These are phyloP conservation scores for Silybum marianum DNA, from an alignment of 129 eudicot genomes.

Conservation along the genomic window DNA sequence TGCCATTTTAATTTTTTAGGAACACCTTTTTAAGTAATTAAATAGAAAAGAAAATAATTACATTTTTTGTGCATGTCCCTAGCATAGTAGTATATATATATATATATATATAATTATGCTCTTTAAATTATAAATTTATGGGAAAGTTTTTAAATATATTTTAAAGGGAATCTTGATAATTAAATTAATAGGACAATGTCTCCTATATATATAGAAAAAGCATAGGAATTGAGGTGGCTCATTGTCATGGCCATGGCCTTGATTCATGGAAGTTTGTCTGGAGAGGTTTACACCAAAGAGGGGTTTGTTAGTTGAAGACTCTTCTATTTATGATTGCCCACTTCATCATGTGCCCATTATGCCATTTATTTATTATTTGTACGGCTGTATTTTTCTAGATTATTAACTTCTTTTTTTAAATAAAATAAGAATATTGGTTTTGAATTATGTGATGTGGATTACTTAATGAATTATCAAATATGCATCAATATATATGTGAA, in stretches of 20 bases:
- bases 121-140: conserved; percentile 20
- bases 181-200: conserved; percentile 34
- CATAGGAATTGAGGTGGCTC: conserved; percentile 53
- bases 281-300: conserved; percentile 41
- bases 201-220: conserved; percentile 37
- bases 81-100: neutral
- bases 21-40: conserved; percentile 9
- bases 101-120: neutral
- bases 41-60: neutral
- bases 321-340: conserved; percentile 39
- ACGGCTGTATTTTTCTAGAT: neutral
- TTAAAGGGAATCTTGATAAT: conserved; percentile 27
- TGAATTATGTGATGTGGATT: neutral
- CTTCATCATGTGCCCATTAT: conserved; percentile 27
- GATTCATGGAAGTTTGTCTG: conserved; percentile 45
- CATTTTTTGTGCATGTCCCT: conserved; percentile 28
- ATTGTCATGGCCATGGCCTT: conserved; percentile 45
- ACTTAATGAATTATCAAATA: neutral
- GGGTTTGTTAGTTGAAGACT: conserved; percentile 40
- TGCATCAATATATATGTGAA: neutral
- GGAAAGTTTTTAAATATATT: neutral
- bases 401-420: neutral
- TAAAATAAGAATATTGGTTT: neutral
- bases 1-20: conserved; percentile 40
- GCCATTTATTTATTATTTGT: conserved; percentile 26